Evolutionary conservation across 441 rosid genomes (phyloP), one percentile per base, ranked within the genome.

Genomic region (Gossypium schwendimanii): DNA sequence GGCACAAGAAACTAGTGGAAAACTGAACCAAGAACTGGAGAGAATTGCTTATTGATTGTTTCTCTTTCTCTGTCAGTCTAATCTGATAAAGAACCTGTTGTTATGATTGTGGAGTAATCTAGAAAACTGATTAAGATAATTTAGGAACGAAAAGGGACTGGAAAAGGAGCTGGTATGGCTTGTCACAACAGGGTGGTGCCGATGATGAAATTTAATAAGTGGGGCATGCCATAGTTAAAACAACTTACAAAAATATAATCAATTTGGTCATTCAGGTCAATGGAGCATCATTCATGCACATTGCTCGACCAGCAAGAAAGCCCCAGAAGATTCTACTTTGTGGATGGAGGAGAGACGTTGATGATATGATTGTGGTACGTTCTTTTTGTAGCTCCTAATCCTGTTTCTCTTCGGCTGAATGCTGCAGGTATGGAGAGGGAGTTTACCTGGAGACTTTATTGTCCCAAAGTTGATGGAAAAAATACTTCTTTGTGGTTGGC

Each of bases 301-400:
- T 86, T 81, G 74, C 77, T 78, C 84, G 81, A 76, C 84, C 87
- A 60, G 77, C 88, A 75, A 89, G 89, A 86, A 88, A 82, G 87
- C 85, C 91, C 78, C 95, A 86, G 89, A 89, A 82, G 89, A 88
- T 89, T 85, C 95, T 89, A 83, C 89, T 86, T 77, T 88, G 91
- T 88, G 91, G 95, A 86, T 89, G 95, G 92, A 85, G 92, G 88
- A 87, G 95, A 79, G 95, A 88, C 88, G 50, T 89, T 83, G 92
- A 89, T 89, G 92, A 89, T 89, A 89, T 88, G 95, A 88, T 86
- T 73, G 95, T 82, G 94, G 91, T 89, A 83, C 86, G 91, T 78
- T 86, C 85, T 75, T 81, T 83, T 72, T 75, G 74, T 81, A 78
- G 88, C 89, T 86, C 89, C 91, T 86, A 87, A 87, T 87, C 79